Base-by-base conservation (phyloP, 129 eudicot genomes). In the Heracleum sosnowskyi region DNA sequence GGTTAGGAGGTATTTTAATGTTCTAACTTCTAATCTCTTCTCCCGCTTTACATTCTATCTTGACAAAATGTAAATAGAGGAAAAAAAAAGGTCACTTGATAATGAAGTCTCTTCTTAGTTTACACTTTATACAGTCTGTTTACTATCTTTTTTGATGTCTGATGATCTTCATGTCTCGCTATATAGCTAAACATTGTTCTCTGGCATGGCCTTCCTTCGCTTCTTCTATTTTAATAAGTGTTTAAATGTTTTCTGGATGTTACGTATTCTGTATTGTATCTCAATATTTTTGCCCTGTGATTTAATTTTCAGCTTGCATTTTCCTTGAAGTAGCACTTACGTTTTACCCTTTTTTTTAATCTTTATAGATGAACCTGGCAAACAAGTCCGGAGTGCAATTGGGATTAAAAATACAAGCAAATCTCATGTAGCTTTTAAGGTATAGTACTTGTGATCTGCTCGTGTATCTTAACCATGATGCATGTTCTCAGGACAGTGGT, bases 341-440 rank as follows among this genome's bases (percentile, higher is more conserved):
- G 11, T 16, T 28, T 46, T 35, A 28, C 55, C 7, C n/a, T 39
- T 64, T 12, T 55, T 44, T 70, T n/a, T n/a, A n/a, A 17, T n/a
- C 6, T 60, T 42, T 77, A 73, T 78, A 93, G 97, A 91, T 82
- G 95, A 93, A 80, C 95, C 98, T 74, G 97, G 97, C 35, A 93
- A 91, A 86, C 98, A 91, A 85, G 93, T 88, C 63, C 90, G 86
- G 71, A 93, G 98, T 86, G 98, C 98, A 62, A 88, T 93, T 62
- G 88, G 83, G 87, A 93, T 93, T 22, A 91, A 93, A 80, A 93
- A 93, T 81, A 86, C 92, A 64, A 93, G 98, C 98, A 93, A 93
- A 81, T 93, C 98, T 72, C 95, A 88, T 83, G 92, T 89, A 79
- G 98, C 97, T 64, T 93, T 93, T 83, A 93, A 93, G 97, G 98